Conservation (phyloP, 495 filamentous ascomycete genomes). For the Pyrenula aspistea region DNA sequence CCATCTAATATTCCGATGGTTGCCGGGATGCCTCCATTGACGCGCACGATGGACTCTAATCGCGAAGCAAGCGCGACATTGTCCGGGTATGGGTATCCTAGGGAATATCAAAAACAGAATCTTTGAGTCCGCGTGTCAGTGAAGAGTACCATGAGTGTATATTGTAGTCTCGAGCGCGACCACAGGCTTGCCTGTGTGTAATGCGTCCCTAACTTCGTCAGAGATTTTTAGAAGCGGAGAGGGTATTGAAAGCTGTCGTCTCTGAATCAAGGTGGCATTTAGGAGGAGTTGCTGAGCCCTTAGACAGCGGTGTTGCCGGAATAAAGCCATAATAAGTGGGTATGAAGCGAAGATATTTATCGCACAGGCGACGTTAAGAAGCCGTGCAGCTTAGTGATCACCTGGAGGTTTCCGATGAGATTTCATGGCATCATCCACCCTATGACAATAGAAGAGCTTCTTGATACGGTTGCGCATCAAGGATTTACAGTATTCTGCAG, state of each 20-base stretch:
- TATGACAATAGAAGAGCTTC: no score
- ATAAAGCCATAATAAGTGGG: no score
- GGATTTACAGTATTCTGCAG: no score
- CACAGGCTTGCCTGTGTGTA: conserved; percentile 60
- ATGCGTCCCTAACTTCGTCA: conserved; percentile 67
- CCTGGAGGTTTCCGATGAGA: no score
- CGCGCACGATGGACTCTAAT: conserved; percentile 66
- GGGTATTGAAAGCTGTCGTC: neutral
- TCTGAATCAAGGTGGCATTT: no score
- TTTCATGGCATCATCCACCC: no score
- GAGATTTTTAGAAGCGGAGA: conserved; percentile 51
- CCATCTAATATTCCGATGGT: conserved; percentile 80
- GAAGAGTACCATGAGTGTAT: conserved; percentile 56
- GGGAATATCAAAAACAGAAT: conserved; percentile 21
- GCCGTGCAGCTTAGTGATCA: no score
- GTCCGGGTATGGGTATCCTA: conserved; percentile 76
- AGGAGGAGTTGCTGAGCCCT: no score
- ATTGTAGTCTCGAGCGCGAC: conserved; percentile 93
- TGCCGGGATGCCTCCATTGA: conserved; percentile 79
- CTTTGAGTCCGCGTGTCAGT: neutral
- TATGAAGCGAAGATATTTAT: no score
- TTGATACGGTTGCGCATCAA: no score
- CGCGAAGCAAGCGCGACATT: conserved; percentile 56
- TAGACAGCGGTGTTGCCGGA: no score
- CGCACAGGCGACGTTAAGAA: no score